phyloP scores from a whole-genome alignment of 2,329 filamentous ascomycete genomes.

The Aureobasidium vineae region DNA sequence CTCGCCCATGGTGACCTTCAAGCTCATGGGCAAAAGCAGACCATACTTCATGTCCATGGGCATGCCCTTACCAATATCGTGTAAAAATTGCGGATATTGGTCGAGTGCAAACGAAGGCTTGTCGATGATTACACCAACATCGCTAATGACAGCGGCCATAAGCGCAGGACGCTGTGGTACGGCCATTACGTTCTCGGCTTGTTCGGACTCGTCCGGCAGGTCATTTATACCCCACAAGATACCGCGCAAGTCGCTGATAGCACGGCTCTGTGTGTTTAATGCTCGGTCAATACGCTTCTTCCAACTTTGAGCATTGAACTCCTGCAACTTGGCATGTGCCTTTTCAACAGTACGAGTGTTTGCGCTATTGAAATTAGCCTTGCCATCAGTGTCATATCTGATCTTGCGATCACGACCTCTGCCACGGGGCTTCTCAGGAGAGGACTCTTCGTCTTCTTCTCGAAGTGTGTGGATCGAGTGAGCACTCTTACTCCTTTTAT shows the following conservation, averaged over 20 bases:
- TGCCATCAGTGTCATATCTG: slow-evolving; percentile 77
- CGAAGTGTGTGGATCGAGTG: slow-evolving; percentile 28
- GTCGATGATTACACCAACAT: slow-evolving; percentile 81
- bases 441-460: slow-evolving; percentile 20
- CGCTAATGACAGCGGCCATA: slow-evolving; percentile 75
- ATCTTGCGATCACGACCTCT: slow-evolving; percentile 49
- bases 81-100: slow-evolving; percentile 78
- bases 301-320: slow-evolving; percentile 87
- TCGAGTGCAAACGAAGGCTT: slow-evolving; percentile 87
- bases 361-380: slow-evolving; percentile 67
- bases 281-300: slow-evolving; percentile 82
- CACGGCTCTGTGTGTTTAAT: slow-evolving; percentile 64
- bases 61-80: slow-evolving; percentile 95
- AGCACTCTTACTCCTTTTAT: slow-evolving; percentile 43
- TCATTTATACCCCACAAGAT: slow-evolving; percentile 82
- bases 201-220: slow-evolving; percentile 74
- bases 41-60: slow-evolving; percentile 88
- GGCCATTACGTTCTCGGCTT: slow-evolving; percentile 79
- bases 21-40: slow-evolving; percentile 82
- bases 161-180: slow-evolving; percentile 82
- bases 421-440: slow-evolving; percentile 1
- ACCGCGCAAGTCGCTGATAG: slow-evolving; percentile 74
- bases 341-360: slow-evolving; percentile 72
- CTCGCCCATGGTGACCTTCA: slow-evolving; percentile 88
- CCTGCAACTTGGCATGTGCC: slow-evolving; percentile 70